Evolutionary conservation across 352 stramenopile species (phyloP).

Genomic region (Saprolegnia parasitica): DNA sequence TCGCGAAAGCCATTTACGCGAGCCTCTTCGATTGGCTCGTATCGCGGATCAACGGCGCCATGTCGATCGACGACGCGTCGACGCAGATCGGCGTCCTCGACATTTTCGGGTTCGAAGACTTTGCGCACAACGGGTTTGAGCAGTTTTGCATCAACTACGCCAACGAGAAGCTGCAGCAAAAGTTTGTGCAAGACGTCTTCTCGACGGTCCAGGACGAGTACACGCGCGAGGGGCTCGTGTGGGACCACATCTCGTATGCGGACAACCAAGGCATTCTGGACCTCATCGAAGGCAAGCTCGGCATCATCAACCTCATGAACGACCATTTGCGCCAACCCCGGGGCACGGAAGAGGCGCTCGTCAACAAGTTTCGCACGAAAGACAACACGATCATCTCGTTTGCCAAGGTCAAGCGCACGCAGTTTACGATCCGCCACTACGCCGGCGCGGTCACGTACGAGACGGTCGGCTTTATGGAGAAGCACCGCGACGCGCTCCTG

Average conservation of each 20-base stretch:
- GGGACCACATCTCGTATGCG: constrained; percentile 97
- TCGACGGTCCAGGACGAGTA: constrained; percentile 99
- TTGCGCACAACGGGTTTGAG: constrained; percentile 90
- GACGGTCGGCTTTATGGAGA: constrained; percentile 94
- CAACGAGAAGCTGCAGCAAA: constrained; percentile 87
- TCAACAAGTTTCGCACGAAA: constrained; percentile 81
- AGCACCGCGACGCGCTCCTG: constrained; percentile 93
- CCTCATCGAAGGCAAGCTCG: constrained; percentile 91
- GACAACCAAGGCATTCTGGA: constrained; percentile 98
- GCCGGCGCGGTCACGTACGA: constrained; percentile 93
- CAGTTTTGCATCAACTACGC: constrained; percentile 93
- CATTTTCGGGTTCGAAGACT: constrained; percentile 99
- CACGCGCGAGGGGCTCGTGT: constrained; percentile 94
- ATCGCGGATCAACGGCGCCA: constrained; percentile 79
- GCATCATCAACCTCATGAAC: constrained; percentile 86
- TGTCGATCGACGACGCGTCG: constrained; percentile 75
- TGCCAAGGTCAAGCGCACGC: constrained; percentile 82
- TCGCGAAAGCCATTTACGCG: constrained; percentile 97
- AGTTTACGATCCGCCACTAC: constrained; percentile 96
- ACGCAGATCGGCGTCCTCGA: constrained; percentile 94
- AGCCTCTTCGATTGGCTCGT: constrained; percentile 98
- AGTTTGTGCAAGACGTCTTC: constrained; percentile 95
- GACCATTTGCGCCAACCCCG: constrained; percentile 80
- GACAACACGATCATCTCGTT: constrained; percentile 80
- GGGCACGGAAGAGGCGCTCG: constrained; percentile 80